Evolutionary conservation across 768 basidiomycete genomes (phyloP).

Genomic region (Termitomyces sp.): DNA sequence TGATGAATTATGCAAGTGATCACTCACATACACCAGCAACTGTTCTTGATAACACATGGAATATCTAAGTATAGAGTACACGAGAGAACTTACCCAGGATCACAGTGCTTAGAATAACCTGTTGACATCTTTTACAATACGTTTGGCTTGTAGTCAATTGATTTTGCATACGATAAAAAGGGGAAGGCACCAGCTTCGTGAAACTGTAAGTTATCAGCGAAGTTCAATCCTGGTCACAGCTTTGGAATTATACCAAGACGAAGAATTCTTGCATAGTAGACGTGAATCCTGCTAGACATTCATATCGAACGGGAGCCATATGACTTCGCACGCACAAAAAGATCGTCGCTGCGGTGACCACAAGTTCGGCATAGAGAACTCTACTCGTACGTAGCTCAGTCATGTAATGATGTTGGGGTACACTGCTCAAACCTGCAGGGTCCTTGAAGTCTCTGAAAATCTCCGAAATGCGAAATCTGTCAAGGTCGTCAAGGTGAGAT

Average conservation of each 20-base stretch:
- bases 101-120: neutral
- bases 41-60: neutral
- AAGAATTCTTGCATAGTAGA: slow-evolving; percentile 2
- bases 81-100: neutral
- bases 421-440: neutral
- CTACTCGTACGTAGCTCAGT: neutral
- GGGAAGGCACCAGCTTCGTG: neutral
- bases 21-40: neutral
- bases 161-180: neutral
- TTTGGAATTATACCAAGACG: neutral
- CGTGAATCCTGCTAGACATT: neutral
- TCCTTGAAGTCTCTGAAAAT: neutral
- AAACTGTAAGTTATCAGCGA: neutral
- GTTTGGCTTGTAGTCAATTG: too few relatives aligned
- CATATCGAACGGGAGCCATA: neutral
- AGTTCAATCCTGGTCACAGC: neutral
- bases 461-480: slow-evolving; percentile 4
- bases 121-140: neutral
- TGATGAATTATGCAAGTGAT: neutral
- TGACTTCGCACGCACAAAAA: slow-evolving; percentile 1
- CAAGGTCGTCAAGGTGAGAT: too few relatives aligned
- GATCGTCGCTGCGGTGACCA: neutral
- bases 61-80: neutral
- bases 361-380: neutral
- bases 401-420: neutral